A percentile compares a stretch with the other conserved stretches of the same genome.
phyloP scores from a whole-genome alignment of 192 early-diverging fungal genomes.

The Coemansia sp. region DNA sequence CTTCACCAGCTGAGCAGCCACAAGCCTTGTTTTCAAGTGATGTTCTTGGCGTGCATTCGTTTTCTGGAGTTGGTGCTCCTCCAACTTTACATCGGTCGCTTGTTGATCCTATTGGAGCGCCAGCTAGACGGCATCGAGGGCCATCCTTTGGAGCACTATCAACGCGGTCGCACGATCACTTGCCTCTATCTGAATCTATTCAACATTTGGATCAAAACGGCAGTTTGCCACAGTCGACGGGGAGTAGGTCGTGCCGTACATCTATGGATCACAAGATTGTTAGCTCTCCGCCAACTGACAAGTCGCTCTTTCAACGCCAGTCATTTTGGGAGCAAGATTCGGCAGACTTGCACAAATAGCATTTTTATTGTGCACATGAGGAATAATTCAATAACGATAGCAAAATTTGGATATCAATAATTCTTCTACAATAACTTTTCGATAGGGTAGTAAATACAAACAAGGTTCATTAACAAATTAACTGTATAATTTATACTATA shows the following conservation, averaged over 20 bases:
- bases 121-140: constrained; percentile 18
- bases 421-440: too few species aligned
- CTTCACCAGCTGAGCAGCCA: constrained; percentile 35
- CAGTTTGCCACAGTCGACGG: neutral
- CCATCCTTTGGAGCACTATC: constrained; percentile 10
- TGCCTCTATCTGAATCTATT: constrained; percentile 7
- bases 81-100: constrained; percentile 16
- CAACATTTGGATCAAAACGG: constrained; percentile 6
- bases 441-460: too few species aligned
- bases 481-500: too few species aligned
- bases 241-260: constrained; percentile 9
- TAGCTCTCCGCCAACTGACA: constrained; percentile 1
- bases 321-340: constrained; percentile 9
- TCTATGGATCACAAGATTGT: constrained; percentile 8
- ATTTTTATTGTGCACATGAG: neutral
- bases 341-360: neutral
- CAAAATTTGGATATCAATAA: too few species aligned
- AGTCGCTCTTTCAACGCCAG: constrained; percentile 4
- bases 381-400: too few species aligned
- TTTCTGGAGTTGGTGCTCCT: neutral
- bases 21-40: constrained; percentile 32
- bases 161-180: constrained; percentile 9
- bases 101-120: constrained; percentile 49
- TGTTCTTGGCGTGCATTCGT: constrained; percentile 18
- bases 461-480: too few species aligned